A percentile compares a stretch with the other conserved stretches of the same genome.
Conservation (phyloP, 192 early-diverging fungal species). For the Coemansia erecta region DNA sequence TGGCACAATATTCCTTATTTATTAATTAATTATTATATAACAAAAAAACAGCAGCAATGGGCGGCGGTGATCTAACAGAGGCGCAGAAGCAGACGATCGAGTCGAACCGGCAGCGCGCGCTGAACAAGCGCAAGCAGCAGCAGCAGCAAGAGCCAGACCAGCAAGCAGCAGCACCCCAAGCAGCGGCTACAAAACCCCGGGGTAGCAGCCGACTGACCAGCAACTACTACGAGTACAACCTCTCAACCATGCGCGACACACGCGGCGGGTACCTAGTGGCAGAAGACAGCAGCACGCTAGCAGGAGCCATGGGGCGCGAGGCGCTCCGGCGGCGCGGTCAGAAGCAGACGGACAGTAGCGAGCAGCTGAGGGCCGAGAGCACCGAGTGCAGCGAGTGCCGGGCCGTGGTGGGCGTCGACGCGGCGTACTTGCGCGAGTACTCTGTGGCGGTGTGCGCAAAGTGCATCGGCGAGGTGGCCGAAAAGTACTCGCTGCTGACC, state of each 20-base stretch:
- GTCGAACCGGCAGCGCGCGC: conserved; percentile 51
- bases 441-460: conserved; percentile 68
- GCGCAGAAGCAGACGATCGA: conserved; percentile 52
- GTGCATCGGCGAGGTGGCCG: conserved; percentile 73
- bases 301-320: background rate
- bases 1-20: too few species aligned
- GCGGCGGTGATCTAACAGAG: conserved; percentile 34
- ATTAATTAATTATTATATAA: too few species aligned
- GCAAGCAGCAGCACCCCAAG: conserved; percentile 1
- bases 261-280: conserved; percentile 83
- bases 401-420: conserved; percentile 79
- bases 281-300: conserved; percentile 22
- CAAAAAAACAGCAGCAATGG: conserved; percentile 10
- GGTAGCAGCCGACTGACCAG: conserved; percentile 38
- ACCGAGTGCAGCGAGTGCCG: conserved; percentile 85
- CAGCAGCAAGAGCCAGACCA: conserved; percentile 11
- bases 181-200: conserved; percentile 13
- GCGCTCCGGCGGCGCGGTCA: conserved; percentile 34
- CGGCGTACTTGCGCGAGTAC: conserved; percentile 69
- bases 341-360: too few species aligned
- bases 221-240: conserved; percentile 79
- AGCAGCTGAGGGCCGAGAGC: conserved; percentile 43
- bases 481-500: conserved; percentile 91
- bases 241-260: conserved; percentile 81
- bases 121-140: conserved; percentile 25